phyloP scores from a whole-genome alignment of 345 rosid genomes.

The Brassica nigra region DNA sequence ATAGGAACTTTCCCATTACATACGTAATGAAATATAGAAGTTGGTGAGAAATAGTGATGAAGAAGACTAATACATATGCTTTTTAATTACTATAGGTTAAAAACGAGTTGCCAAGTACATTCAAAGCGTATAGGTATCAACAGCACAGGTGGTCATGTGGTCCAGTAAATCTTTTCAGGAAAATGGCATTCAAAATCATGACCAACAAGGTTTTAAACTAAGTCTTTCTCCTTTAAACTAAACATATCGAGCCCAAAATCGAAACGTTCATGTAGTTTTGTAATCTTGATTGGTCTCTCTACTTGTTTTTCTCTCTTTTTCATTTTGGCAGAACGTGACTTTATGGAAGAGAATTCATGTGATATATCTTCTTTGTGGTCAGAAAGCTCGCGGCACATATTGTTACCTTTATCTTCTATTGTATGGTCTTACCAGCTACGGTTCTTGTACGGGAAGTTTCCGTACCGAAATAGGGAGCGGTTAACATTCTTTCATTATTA shows the following conservation, averaged over 20 bases:
- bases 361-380: slow-evolving; percentile 83
- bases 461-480: slow-evolving; percentile 91
- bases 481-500: slow-evolving; percentile 74
- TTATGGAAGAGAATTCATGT: slow-evolving; percentile 91
- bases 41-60: too few species aligned
- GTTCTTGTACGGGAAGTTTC: slow-evolving; percentile 86
- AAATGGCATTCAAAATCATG: slow-evolving; percentile 78
- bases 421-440: slow-evolving; percentile 84
- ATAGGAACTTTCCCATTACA: too few species aligned
- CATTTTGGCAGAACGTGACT: slow-evolving; percentile 66
- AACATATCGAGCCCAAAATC: background rate
- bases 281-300: too few species aligned
- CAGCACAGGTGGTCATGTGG: slow-evolving; percentile 99
- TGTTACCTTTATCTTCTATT: slow-evolving; percentile 79
- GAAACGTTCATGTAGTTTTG: background rate
- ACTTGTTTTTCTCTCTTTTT: background rate
- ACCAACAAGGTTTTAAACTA: slow-evolving; percentile 56
- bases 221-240: background rate
- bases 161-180: slow-evolving; percentile 93
- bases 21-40: too few species aligned
- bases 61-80: background rate
- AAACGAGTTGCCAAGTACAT: slow-evolving; percentile 92
- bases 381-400: slow-evolving; percentile 83
- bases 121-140: slow-evolving; percentile 89
- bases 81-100: slow-evolving; percentile 58